phyloP scores from a whole-genome alignment of 371 early-diverging fungal species.

The Actinomucor elegans region DNA sequence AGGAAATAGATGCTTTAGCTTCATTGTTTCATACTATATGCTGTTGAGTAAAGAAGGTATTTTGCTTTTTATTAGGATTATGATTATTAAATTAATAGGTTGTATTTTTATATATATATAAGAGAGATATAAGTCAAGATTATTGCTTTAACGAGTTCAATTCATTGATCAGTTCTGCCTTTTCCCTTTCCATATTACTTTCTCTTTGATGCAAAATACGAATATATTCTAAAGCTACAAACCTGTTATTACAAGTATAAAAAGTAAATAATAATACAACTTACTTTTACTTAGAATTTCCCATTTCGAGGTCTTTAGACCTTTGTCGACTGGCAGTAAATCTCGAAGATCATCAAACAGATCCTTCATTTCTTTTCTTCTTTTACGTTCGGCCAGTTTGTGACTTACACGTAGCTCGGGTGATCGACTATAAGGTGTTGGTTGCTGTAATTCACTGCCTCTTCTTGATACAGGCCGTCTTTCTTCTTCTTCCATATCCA shows the following conservation, averaged over 20 bases:
- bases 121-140: too few species aligned
- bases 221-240: slow-evolving; percentile 25
- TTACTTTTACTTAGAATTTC: slow-evolving; percentile 75
- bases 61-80: too few species aligned
- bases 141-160: slow-evolving; percentile 11
- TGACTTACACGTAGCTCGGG: slow-evolving; percentile 66
- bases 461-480: background rate
- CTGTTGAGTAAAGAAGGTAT: too few species aligned
- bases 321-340: slow-evolving; percentile 64
- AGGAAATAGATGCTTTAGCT: too few species aligned
- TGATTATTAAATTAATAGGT: too few species aligned
- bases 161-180: slow-evolving; percentile 18
- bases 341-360: slow-evolving; percentile 76
- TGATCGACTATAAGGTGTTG: slow-evolving; percentile 60
- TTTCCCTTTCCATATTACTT: slow-evolving; percentile 18
- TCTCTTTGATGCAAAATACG: slow-evolving; percentile 19
- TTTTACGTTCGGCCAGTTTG: slow-evolving; percentile 77
- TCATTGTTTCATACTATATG: too few species aligned
- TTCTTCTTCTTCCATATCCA: background rate
- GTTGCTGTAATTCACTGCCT: slow-evolving; percentile 6
- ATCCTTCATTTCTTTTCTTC: slow-evolving; percentile 79
- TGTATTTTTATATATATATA: too few species aligned
- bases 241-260: background rate
- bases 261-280: background rate
- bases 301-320: slow-evolving; percentile 75